Evolutionary conservation across 2,329 filamentous ascomycete species (phyloP), one percentile per base, ranked within the genome.

Genomic region (Botrytis deweyae): DNA sequence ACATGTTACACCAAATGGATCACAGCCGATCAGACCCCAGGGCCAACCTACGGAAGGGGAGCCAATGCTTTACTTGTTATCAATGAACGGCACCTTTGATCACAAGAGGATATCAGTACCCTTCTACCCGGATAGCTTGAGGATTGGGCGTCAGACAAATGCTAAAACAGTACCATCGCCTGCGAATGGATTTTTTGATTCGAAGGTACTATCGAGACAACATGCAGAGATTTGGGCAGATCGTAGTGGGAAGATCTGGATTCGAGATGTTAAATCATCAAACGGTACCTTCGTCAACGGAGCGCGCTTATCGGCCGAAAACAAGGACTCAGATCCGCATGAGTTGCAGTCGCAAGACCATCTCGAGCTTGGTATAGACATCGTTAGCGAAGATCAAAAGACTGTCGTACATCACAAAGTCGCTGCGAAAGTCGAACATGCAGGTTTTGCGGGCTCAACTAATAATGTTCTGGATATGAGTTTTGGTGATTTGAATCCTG

Each of bases 241-340:
- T 72, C 91, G 93, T 76, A 87, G 84, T 75, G 95, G 95, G 71
- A 97, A 97, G 81, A 92, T 99, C 62, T 98, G 91, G 88, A 98
- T 99, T 78, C 90, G 95, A 74, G 96, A 99, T 83, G 93, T 99
- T 79, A 99, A 98, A 83, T 98, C 96, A 0, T 99, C 96, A 59
- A 99, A 99, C 81, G 96, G 96, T 74, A 99, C 96, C 0, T 99
- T 99, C 83, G 95, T 99, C 78, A 99, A 99, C 80, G 94, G 94
- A 33, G 90, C 92, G 72, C 91, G 96, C 44, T 83, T 99, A 74
- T 98, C 96, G 3, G 93, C 91, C 72, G 96, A 99, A 82, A 99
- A 98, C 80, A 90, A 95, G 78, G 96, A 99, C 83, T 98, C 95
- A 0, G 96, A 98, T 75, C 95, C 96, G 0, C 94, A 98, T 81